A percentile compares a stretch with the other conserved stretches of the same genome.
Evolutionary conservation across 1,139 yeast genomes (phyloP).

Genomic region (Taphrina flavorubra): DNA sequence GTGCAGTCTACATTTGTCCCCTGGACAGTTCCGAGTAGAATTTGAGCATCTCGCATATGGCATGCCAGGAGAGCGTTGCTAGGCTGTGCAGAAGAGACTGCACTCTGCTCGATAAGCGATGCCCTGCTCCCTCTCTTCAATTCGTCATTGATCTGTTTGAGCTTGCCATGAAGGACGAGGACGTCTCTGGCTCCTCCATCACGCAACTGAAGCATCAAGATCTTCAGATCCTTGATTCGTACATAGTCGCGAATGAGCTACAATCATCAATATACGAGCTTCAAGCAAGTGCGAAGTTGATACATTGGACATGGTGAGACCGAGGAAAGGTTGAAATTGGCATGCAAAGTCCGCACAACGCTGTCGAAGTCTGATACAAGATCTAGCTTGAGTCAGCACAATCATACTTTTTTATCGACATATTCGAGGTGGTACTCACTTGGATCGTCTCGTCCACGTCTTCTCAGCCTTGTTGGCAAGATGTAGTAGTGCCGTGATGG

Average conservation of each 20-base stretch:
- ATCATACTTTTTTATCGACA: no score
- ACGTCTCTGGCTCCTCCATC: conserved; percentile 11
- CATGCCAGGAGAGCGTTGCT: not conserved
- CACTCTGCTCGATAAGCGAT: conserved; percentile 14
- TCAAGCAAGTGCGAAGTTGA: no score
- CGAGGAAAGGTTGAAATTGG: conserved; percentile 4
- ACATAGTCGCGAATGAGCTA: conserved; percentile 11
- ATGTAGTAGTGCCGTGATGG: not conserved
- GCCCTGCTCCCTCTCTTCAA: conserved; percentile 4
- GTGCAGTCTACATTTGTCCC: not conserved
- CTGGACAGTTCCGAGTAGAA: not conserved
- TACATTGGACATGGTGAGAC: conserved; percentile 13
- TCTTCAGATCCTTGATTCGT: conserved; percentile 9
- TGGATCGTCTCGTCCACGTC: conserved; percentile 17
- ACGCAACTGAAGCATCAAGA: conserved; percentile 6
- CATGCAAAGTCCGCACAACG: conserved; percentile 9
- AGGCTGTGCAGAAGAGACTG: not conserved
- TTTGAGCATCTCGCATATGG: conserved; percentile 16
- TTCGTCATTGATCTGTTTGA: conserved; percentile 5
- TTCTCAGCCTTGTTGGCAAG: conserved; percentile 5
- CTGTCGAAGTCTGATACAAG: conserved; percentile 16
- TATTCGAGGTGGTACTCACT: not conserved
- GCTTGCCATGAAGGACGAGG: conserved; percentile 11
- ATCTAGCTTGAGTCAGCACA: not conserved
- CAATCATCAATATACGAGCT: not conserved